Evolutionary conservation across 2,329 filamentous ascomycete genomes (phyloP).

Genomic region (Lojkania enalia): DNA sequence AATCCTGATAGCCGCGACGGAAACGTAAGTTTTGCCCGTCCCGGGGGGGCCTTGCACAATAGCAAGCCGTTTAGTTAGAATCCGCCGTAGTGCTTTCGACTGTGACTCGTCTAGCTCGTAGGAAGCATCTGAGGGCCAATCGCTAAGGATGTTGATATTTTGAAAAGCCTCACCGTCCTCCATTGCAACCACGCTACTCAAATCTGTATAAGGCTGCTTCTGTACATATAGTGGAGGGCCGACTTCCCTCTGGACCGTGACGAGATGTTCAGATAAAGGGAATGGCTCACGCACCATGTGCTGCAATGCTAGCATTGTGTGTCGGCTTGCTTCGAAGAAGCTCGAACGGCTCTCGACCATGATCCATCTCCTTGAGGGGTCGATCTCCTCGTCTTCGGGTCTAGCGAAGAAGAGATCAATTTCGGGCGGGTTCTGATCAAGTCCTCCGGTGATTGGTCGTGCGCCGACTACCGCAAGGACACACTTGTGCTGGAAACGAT

Average conservation of each 20-base stretch:
- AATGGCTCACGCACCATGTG: slow-evolving; percentile 62
- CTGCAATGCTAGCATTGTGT: slow-evolving; percentile 75
- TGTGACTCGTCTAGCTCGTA: slow-evolving; percentile 71
- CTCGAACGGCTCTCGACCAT: slow-evolving; percentile 77
- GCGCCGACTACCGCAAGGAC: slow-evolving; percentile 74
- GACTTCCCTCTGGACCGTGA: slow-evolving; percentile 52
- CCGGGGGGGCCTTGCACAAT: slow-evolving; percentile 84
- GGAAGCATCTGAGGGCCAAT: slow-evolving; percentile 56
- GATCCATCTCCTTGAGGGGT: slow-evolving; percentile 69
- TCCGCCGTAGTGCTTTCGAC: slow-evolving; percentile 66
- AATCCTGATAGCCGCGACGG: slow-evolving; percentile 69
- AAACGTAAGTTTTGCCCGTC: slow-evolving; percentile 81
- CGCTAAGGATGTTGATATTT: slow-evolving; percentile 58
- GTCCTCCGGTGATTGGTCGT: slow-evolving; percentile 59
- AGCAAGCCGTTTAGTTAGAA: slow-evolving; percentile 71
- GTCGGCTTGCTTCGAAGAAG: slow-evolving; percentile 76
- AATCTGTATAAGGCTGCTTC: slow-evolving; percentile 53
- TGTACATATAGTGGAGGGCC: slow-evolving; percentile 58
- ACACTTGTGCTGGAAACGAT: slow-evolving; percentile 68
- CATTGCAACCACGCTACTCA: slow-evolving; percentile 52
- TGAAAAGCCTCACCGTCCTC: slow-evolving; percentile 43
- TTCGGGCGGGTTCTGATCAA: slow-evolving; percentile 68
- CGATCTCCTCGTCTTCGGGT: slow-evolving; percentile 63
- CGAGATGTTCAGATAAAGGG: slow-evolving; percentile 65
- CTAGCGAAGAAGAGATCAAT: slow-evolving; percentile 76